These are phyloP conservation scores for Ganoderma multipileum DNA, from an alignment of 1,284 basidiomycete species.

Conservation along the genomic window DNA sequence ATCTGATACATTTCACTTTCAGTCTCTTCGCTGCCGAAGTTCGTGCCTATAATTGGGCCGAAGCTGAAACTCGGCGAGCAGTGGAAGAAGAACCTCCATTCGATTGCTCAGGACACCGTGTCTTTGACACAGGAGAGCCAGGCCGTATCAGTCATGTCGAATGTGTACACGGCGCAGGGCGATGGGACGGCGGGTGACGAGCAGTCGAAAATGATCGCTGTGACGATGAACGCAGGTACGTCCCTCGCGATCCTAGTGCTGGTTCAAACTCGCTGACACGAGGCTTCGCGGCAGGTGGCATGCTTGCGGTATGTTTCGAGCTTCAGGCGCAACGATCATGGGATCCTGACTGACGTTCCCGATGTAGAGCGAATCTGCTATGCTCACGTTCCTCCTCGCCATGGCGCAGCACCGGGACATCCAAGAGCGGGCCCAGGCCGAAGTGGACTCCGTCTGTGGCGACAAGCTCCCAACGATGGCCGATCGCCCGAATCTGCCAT, in stretches of 20 bases:
- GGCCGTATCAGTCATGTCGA: slow-evolving; percentile 35
- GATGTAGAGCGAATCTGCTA: slow-evolving; percentile 26
- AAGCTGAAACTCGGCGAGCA: slow-evolving; percentile 26
- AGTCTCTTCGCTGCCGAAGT: slow-evolving; percentile 43
- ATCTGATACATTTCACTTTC: neutral
- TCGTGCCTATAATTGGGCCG: slow-evolving; percentile 41
- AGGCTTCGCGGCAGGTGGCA: slow-evolving; percentile 19
- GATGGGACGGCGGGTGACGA: slow-evolving; percentile 21
- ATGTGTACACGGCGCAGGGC: slow-evolving; percentile 26
- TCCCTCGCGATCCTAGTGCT: neutral
- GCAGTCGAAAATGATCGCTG: slow-evolving; percentile 33
- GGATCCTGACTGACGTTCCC: neutral
- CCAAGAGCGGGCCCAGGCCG: slow-evolving; percentile 42
- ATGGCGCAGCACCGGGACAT: slow-evolving; percentile 42
- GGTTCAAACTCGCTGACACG: neutral
- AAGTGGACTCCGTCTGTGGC: slow-evolving; percentile 42
- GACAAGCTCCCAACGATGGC: slow-evolving; percentile 41
- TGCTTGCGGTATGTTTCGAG: slow-evolving; percentile 27
- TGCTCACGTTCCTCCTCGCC: slow-evolving; percentile 34
- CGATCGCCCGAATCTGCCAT: slow-evolving; percentile 41
- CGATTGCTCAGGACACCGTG: slow-evolving; percentile 28
- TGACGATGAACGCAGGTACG: slow-evolving; percentile 37
- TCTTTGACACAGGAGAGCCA: slow-evolving; percentile 26
- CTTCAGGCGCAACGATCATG: no score
- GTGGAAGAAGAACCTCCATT: slow-evolving; percentile 30